Evolutionary conservation across 257 asterid species (phyloP), one percentile per base, ranked within the genome.

Genomic region (Lithospermum erythrorhizon): DNA sequence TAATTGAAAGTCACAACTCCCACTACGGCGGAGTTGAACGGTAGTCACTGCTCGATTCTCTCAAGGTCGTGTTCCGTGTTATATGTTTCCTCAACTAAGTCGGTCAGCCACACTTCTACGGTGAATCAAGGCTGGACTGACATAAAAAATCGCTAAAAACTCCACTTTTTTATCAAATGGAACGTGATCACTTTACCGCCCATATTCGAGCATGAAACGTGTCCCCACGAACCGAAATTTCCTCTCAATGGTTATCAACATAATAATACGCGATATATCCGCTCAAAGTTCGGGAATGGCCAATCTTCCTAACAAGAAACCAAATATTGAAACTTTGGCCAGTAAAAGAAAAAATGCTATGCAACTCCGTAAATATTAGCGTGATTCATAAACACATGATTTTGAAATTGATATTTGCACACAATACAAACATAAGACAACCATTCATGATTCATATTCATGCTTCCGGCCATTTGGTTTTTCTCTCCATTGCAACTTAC

Each of bases 1-100:
- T 8, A 81, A 45, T 1, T 21, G 70, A 76, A 89, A 86, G n/a
- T 75, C 61, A 84, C 84, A 84, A 1, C 76, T 75, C 95, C 94
- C 86, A 95, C 97, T 86, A 0, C n/a, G 88, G 83, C 0, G 83
- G 22, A 93, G 95, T 21, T 77, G 72, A 20, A 85, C 8, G 73
- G 64, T 9, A 70, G 72, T 61, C 77, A 83, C 2, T 72, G 74
- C 2, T 83, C 81, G 22, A 73, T 73, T 63, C 72, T 69, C 3
- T 73, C 79, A 4, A 94, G 78, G 65, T 89, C 95, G 0, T 74
- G 70, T 66, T 89, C 95, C 13, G 81, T 70, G 4, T 65, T 58
- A 75, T 82, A 84, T 0, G 73, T 86, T n/a, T 95, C 84, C 63
- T 76, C 76, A 37, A 89, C 95, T 68, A 87, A 72, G 80, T 84